These are phyloP conservation scores for Boechera retrofracta DNA, from an alignment of 345 rosid species.

Conservation along the genomic window DNA sequence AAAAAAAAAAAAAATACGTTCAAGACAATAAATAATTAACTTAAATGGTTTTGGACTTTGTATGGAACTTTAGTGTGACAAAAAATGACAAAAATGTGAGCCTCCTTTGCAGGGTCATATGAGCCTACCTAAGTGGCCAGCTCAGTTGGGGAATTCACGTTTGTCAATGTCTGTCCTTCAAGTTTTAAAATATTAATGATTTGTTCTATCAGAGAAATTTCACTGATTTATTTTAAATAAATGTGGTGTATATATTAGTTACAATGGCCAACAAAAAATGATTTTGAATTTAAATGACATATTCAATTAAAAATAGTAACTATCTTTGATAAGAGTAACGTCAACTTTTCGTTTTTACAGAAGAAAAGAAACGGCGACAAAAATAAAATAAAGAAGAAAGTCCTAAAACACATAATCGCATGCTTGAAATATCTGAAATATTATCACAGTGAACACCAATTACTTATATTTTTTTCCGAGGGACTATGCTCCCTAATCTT, in stretches of 20 bases:
- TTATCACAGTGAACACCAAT: too few relatives aligned
- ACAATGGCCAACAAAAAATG: not conserved
- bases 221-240: not conserved
- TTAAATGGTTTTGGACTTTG: conserved; percentile 34
- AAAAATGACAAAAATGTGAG: conserved; percentile 38
- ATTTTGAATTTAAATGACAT: not conserved
- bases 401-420: too few relatives aligned
- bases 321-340: too few relatives aligned
- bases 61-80: conserved; percentile 29
- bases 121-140: conserved; percentile 38
- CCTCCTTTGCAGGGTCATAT: conserved; percentile 33
- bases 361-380: too few relatives aligned
- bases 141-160: conserved; percentile 22
- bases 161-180: conserved; percentile 28
- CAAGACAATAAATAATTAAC: not conserved
- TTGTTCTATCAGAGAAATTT: not conserved
- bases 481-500: too few relatives aligned
- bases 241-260: not conserved
- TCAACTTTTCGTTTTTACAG: too few relatives aligned
- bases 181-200: not conserved
- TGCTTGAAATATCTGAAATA: too few relatives aligned
- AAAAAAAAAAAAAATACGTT: too few relatives aligned
- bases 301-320: not conserved
- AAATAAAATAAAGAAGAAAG: too few relatives aligned
- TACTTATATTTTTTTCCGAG: too few relatives aligned